These are phyloP conservation scores for Hirsutella thompsonii DNA, from an alignment of 2,329 filamentous ascomycete species.

Conservation along the genomic window DNA sequence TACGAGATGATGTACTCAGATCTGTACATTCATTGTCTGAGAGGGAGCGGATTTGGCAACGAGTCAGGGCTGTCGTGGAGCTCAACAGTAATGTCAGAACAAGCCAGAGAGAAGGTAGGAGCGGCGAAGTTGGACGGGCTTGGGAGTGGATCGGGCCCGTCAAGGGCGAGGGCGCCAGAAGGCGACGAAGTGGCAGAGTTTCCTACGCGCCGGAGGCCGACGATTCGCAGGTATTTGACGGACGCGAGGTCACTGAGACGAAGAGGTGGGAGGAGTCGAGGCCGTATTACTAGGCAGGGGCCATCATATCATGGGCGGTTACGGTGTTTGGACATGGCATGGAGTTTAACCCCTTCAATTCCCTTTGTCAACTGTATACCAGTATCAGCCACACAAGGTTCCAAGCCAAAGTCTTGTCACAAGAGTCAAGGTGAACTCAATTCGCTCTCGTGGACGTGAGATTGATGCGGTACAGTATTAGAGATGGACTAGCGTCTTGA, in stretches of 20 bases:
- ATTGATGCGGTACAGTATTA: not conserved
- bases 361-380: not conserved
- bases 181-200: constrained; percentile 38
- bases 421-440: no score
- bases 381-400: no score
- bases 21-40: constrained; percentile 65
- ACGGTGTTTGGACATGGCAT: not conserved
- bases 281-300: constrained; percentile 23
- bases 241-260: constrained; percentile 11
- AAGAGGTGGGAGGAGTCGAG: constrained; percentile 29
- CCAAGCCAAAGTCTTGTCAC: no score
- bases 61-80: constrained; percentile 75
- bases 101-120: constrained; percentile 53
- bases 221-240: constrained; percentile 17
- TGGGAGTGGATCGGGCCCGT: constrained; percentile 60
- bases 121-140: constrained; percentile 51
- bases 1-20: constrained; percentile 82
- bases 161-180: constrained; percentile 28
- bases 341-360: not conserved
- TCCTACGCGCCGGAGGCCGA: constrained; percentile 29
- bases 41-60: constrained; percentile 72
- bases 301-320: no score
- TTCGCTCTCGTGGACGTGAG: not conserved
- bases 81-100: constrained; percentile 85
- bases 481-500: constrained; percentile 15